A percentile compares a stretch with the other conserved stretches of the same genome.
Conservation (phyloP, 2,329 filamentous ascomycete genomes). For the Diaporthe ilicicola region DNA sequence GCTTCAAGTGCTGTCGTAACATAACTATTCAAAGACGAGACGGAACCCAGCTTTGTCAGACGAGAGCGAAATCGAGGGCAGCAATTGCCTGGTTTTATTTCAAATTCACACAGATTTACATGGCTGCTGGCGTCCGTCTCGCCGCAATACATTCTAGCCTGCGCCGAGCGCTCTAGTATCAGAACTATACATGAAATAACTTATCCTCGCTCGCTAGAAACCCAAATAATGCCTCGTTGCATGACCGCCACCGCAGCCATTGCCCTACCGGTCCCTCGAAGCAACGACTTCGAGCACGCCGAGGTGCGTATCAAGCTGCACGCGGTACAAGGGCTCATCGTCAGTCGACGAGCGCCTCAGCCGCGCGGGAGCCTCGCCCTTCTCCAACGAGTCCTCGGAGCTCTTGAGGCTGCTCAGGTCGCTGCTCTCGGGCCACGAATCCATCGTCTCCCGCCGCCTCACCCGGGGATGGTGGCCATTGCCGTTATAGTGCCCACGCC, state of each 20-base stretch:
- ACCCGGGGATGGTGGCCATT: neutral
- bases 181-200: neutral
- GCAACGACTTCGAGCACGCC: conserved; percentile 25
- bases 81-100: neutral
- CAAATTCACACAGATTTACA: neutral
- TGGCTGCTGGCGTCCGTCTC: no score
- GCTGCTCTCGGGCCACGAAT: conserved; percentile 32
- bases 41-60: neutral
- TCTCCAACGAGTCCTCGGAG: conserved; percentile 37
- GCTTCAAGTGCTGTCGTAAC: neutral
- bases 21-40: neutral
- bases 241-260: neutral
- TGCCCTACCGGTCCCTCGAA: neutral
- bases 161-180: neutral
- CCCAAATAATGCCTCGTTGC: neutral
- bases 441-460: neutral
- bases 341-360: neutral
- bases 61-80: neutral
- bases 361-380: conserved; percentile 28
- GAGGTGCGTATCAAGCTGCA: conserved; percentile 26
- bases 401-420: conserved; percentile 27
- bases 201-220: neutral
- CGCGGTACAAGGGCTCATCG: conserved; percentile 26
- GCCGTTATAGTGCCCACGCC: neutral
- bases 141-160: neutral